These are phyloP conservation scores for Trichosanthes truncata DNA, from an alignment of 306 rosid species.

Conservation along the genomic window DNA sequence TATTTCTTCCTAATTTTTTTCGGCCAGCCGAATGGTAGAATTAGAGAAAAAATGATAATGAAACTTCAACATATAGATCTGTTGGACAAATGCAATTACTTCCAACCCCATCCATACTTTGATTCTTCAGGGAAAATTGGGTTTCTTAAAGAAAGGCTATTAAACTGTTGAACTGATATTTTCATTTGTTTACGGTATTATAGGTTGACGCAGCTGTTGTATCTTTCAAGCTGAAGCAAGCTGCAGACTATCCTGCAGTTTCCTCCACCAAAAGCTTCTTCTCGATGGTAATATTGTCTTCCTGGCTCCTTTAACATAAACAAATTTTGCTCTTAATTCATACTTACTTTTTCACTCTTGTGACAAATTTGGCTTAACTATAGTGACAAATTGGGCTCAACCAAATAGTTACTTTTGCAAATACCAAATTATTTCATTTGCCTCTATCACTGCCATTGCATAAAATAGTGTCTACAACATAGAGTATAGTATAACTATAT, in stretches of 20 bases:
- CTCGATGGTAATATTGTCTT: conserved; percentile 47
- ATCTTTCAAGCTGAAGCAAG: conserved; percentile 65
- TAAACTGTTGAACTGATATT: conserved; percentile 3
- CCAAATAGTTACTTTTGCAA: background rate
- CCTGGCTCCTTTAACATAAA: background rate
- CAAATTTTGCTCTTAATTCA: background rate
- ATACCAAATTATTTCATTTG: background rate
- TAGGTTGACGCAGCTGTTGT: conserved; percentile 95
- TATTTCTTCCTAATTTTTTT: background rate
- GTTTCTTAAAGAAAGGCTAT: background rate
- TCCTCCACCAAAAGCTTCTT: conserved; percentile 81
- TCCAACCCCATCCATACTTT: background rate
- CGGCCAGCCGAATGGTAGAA: background rate
- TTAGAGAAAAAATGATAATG: background rate
- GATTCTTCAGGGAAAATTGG: background rate
- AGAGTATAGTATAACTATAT: background rate
- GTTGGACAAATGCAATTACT: background rate
- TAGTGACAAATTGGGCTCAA: background rate
- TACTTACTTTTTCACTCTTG: background rate
- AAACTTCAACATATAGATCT: background rate
- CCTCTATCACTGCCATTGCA: background rate
- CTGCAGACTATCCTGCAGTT: conserved; percentile 52
- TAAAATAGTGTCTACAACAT: background rate
- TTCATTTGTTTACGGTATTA: conserved; percentile 13
- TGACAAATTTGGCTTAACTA: background rate